These are phyloP conservation scores for Clitopilus passeckerianus DNA, from an alignment of 768 basidiomycete genomes.

Conservation along the genomic window DNA sequence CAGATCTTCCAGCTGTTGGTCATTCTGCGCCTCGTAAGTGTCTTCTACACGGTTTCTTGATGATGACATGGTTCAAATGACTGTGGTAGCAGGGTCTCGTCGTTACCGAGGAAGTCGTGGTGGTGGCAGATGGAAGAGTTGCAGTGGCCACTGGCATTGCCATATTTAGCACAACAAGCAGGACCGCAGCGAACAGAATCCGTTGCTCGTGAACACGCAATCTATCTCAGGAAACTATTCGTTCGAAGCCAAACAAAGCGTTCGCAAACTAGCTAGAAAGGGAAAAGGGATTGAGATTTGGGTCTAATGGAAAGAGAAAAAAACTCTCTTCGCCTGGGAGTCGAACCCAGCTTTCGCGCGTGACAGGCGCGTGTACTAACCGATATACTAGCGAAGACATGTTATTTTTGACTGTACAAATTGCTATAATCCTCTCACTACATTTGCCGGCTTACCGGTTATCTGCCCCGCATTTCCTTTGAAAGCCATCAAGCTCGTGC, in stretches of 20 bases:
- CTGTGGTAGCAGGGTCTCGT: neutral
- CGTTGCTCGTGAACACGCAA: too few species aligned
- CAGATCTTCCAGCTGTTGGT: conserved; percentile 76
- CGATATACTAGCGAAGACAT: conserved; percentile 3
- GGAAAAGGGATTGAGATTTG: neutral
- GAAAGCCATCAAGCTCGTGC: neutral
- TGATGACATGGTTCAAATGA: conserved; percentile 26
- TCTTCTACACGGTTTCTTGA: conserved; percentile 51
- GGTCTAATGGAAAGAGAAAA: neutral
- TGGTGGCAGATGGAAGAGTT: neutral
- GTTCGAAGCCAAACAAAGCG: too few species aligned
- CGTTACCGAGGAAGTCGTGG: neutral
- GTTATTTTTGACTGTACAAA: neutral
- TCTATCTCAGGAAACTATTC: too few species aligned
- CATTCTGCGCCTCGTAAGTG: conserved; percentile 82
- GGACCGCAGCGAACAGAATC: too few species aligned
- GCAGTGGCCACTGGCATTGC: too few species aligned
- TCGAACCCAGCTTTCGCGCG: conserved; percentile 4
- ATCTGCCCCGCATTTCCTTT: neutral
- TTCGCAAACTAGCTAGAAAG: too few species aligned
- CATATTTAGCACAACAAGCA: too few species aligned
- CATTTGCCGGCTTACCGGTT: neutral
- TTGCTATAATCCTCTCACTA: neutral
- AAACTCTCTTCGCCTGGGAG: conserved; percentile 3
- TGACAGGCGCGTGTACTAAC: conserved; percentile 4